Evolutionary conservation across 1,284 basidiomycete species (phyloP).

Genomic region (Hemileia vastatrix): DNA sequence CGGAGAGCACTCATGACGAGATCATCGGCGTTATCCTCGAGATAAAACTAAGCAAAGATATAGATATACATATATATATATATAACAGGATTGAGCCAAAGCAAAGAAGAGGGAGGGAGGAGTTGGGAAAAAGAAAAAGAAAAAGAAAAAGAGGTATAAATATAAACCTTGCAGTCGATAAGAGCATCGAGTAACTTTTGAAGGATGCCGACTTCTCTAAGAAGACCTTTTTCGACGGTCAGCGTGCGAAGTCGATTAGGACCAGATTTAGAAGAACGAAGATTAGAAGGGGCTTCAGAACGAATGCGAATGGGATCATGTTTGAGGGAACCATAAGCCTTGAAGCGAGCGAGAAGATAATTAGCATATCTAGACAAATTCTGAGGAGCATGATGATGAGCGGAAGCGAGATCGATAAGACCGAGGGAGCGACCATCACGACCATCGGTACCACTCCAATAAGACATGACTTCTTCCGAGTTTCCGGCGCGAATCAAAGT

Average conservation of each 20-base stretch:
- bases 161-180: constrained; percentile 70
- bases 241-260: constrained; percentile 65
- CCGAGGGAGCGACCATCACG: constrained; percentile 52
- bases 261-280: constrained; percentile 28
- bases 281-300: constrained; percentile 6
- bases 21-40: constrained; percentile 75
- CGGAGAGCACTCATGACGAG: constrained; percentile 79
- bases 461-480: constrained; percentile 77
- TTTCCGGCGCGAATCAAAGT: constrained; percentile 88
- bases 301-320: constrained; percentile 83
- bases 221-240: constrained; percentile 87
- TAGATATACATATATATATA: neutral
- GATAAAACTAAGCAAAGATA: constrained; percentile 60
- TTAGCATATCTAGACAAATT: constrained; percentile 77
- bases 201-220: constrained; percentile 82
- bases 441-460: constrained; percentile 72
- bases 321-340: constrained; percentile 78
- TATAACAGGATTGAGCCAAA: neutral
- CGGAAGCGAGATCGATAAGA: constrained; percentile 22
- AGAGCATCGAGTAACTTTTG: constrained; percentile 80
- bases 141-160: constrained; percentile 17
- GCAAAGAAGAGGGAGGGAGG: constrained; percentile 3
- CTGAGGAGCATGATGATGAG: constrained; percentile 55
- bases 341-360: constrained; percentile 82
- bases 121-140: neutral